Base-by-base conservation (phyloP, 2,329 filamentous ascomycete species). In the Aspergillus pseudonomiae region DNA sequence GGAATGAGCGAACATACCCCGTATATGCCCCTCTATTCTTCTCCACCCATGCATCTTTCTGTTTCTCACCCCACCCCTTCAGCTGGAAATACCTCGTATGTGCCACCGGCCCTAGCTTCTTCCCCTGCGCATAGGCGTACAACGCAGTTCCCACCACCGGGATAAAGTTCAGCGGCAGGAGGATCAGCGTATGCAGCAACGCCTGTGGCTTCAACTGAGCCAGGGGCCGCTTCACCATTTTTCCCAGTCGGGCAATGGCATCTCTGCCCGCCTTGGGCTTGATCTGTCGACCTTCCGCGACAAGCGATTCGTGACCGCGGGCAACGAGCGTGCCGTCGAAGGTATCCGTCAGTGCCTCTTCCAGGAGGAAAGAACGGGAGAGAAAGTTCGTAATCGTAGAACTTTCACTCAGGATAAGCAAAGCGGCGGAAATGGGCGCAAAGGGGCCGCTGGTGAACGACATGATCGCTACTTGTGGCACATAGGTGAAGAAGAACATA, bases 121-220 rank as follows among this genome's bases (percentile, higher is more conserved):
- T 78, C 77, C 90, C 91, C 77, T 97, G 93, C 19, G 96, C 75
- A 32, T 91, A 76, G 39, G 97, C 85, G 77, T 96, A 98, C 5
- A 93, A 81, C 9, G 89, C 81, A 0, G 94, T 97, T 6, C 94
- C 94, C 21, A 97, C 87, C 0, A 97, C 85, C 0, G 94, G 94
- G 59, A 98, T 93, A 75, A 97, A 93, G 81, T 97, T 98, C 65
- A 98, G 84, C 12, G 94, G 94, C 48, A 97, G 83, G 75, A 96
- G 95, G 80, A 97, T 86, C 67, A 96, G 75, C 72, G 94, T 94
- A 48, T 92, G 84, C 45, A 97, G 80, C 52, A 97, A 78, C 9
- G 89, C 88, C 71, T 79, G 78, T 1, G 84, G 81, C 62, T 84
- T 84, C 64, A 83, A 81, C 30, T 43, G 55, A 12, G 62, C 52